phyloP scores from a whole-genome alignment of 2,329 filamentous ascomycete species.

The Colletotrichum salicis region DNA sequence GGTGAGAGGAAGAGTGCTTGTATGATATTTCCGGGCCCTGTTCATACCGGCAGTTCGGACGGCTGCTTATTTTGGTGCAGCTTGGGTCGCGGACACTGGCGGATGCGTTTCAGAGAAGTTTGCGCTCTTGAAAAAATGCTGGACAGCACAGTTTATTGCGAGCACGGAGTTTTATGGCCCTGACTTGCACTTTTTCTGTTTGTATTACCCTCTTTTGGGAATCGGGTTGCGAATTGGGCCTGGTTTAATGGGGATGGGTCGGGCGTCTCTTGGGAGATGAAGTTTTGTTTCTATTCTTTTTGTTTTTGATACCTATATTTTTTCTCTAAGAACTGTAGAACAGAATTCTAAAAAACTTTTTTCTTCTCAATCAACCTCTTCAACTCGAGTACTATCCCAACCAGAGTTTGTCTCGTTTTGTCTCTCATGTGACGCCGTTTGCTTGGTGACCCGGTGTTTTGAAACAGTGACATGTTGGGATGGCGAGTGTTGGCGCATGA shows the following conservation, averaged over 20 bases:
- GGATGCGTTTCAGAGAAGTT: conserved; percentile 31
- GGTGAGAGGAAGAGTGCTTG: background rate
- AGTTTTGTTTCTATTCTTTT: background rate
- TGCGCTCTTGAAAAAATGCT: conserved; percentile 2
- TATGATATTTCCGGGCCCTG: background rate
- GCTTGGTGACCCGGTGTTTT: background rate
- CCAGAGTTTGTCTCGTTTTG: background rate
- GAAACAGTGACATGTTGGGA: conserved; percentile 6
- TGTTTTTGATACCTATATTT: conserved; percentile 34
- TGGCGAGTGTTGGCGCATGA: background rate
- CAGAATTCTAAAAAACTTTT: conserved; percentile 5
- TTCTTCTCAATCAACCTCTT: background rate
- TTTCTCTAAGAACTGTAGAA: conserved; percentile 11
- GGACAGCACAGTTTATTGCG: background rate
- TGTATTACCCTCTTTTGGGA: background rate
- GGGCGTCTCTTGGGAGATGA: background rate
- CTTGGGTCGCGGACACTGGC: conserved; percentile 8
- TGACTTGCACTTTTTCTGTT: background rate
- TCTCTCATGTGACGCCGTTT: no score
- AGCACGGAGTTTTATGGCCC: conserved; percentile 20
- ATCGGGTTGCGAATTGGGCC: background rate
- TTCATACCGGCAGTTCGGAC: background rate
- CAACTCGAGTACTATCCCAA: no score
- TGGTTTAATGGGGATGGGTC: background rate
- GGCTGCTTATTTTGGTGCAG: background rate